Evolutionary conservation across 768 basidiomycete species (phyloP), one percentile per base, ranked within the genome.

Genomic region (Rhodotorula toruloides): DNA sequence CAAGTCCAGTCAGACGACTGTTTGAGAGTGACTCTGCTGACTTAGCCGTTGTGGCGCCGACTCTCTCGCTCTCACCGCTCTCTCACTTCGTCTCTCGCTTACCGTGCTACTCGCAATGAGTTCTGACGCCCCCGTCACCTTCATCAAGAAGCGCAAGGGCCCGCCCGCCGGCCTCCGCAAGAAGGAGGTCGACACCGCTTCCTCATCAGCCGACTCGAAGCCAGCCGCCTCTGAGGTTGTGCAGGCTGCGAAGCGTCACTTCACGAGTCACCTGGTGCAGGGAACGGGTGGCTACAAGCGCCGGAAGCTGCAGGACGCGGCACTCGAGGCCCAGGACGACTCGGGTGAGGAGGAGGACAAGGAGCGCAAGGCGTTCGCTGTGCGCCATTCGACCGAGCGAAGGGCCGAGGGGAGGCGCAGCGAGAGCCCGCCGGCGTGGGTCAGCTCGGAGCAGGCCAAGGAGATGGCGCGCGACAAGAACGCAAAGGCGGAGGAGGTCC

Each of bases 81-180:
- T 21, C 42, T 29, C 43, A n/a, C 32, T 16, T 46, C n/a, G 5
- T 22, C 4, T 36, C 16, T 43, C 40, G n/a, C 27, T 17, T 22
- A 22, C 42, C 25, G 57, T 61, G 58, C 55, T 63, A 25, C 19
- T 29, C 11, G n/a, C 42, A 6, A 46, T 46, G 44, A 46, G 44
- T 25, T 46, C 25, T 5, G 70, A 66, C 49, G 62, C 71, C 19
- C 58, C 65, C 1, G 90, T 94, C 0, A 86, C 90, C 6, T 92
- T 96, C 79, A 90, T 94, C 80, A 94, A 88, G 79, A 89, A 87
- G 75, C 86, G 87, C 46, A 87, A 86, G 72, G 82, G 86, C 6
- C 83, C 91, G 2, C 91, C 91, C 4, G 82, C 85, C 7, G 88
- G 88, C 0, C 77, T 83, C 5, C 84, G 93, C 43, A 87, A 88